A percentile compares a stretch with the other conserved stretches of the same genome.
Conservation (phyloP, 2,329 filamentous ascomycete genomes). For the Blastomyces percursus region DNA sequence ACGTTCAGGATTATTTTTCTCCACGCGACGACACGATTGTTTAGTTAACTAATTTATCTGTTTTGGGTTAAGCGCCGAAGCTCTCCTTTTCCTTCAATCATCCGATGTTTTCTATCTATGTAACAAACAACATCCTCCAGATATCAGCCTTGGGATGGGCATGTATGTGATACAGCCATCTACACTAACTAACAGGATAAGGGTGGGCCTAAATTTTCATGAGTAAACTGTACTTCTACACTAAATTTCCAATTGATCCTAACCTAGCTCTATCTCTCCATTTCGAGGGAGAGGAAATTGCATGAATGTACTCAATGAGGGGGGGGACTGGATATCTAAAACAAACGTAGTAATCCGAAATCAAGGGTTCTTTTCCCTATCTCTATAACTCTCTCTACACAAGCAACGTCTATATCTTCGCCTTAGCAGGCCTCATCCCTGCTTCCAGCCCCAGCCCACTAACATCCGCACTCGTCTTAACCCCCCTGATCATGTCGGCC, state of each 20-base stretch:
- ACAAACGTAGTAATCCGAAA: neutral
- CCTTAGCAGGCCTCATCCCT: neutral
- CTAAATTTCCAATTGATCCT: neutral
- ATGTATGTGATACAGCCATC: neutral
- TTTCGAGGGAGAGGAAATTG: neutral
- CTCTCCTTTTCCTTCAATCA: neutral
- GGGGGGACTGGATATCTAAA: neutral
- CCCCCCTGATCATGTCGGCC: slow-evolving; percentile 56
- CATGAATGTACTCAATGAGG: neutral
- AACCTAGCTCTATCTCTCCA: neutral
- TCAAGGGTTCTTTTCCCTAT: neutral
- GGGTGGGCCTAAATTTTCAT: neutral
- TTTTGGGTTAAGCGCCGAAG: neutral
- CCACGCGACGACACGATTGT: neutral
- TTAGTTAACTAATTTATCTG: neutral
- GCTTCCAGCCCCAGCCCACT: slow-evolving; percentile 35
- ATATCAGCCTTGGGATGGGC: neutral
- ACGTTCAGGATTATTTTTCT: too few species aligned
- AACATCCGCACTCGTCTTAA: slow-evolving; percentile 49
- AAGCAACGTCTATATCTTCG: neutral
- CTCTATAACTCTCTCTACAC: neutral
- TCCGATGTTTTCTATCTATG: too few species aligned
- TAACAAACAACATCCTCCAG: neutral
- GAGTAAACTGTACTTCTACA: neutral
- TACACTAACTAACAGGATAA: neutral